These are phyloP conservation scores for Litsea cubeba DNA, from an alignment of 164 flowering plant species.

Conservation along the genomic window DNA sequence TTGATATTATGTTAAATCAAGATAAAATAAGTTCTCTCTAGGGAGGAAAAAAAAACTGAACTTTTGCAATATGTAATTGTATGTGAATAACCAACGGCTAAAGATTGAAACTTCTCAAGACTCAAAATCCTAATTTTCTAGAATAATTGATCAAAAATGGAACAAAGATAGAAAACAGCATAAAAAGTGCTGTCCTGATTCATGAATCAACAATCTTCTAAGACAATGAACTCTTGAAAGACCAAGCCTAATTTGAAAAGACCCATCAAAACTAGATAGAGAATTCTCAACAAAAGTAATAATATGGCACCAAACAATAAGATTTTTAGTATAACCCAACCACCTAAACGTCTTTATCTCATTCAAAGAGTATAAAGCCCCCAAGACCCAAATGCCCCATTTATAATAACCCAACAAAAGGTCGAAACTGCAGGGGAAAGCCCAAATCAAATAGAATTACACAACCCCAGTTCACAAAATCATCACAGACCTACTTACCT, in stretches of 20 bases:
- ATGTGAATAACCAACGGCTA: neutral
- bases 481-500: conserved; percentile 39
- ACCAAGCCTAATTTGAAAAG: neutral
- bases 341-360: too few relatives aligned
- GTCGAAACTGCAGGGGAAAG: too few relatives aligned
- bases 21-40: neutral
- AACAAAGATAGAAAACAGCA: neutral
- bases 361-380: too few relatives aligned
- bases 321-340: neutral
- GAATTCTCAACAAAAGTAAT: neutral
- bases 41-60: neutral
- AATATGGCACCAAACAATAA: neutral
- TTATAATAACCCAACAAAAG: too few relatives aligned
- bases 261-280: neutral
- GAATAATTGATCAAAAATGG: neutral
- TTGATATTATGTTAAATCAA: neutral
- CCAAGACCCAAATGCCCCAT: too few relatives aligned
- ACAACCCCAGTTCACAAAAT: too few relatives aligned
- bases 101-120: neutral
- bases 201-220: neutral
- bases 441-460: too few relatives aligned
- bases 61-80: neutral
- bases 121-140: neutral
- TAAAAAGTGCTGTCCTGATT: neutral
- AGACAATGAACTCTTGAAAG: neutral